Percentiles rank a stretch among this genome's conserved stretches.
Conservation (phyloP, 1,139 yeast species). For the Magnusiomyces paraingens region DNA sequence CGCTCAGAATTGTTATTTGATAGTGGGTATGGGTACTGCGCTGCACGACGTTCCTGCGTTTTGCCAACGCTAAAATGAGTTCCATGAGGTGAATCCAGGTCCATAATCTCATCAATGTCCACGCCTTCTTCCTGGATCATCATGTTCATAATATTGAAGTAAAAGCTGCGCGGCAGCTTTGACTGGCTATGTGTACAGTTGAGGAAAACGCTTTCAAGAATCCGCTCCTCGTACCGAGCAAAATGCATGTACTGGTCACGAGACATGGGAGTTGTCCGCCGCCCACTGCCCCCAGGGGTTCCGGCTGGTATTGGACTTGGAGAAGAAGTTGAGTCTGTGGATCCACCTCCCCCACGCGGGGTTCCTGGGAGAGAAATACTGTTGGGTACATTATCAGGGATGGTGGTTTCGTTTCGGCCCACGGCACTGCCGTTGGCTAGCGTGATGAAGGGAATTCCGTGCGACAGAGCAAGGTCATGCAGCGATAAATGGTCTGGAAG, state of each 20-base stretch:
- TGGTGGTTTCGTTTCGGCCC: background rate
- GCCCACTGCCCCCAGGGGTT: background rate
- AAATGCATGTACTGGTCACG: slow-evolving; percentile 7
- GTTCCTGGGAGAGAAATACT: background rate
- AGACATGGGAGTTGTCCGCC: slow-evolving; percentile 41
- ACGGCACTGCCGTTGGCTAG: background rate
- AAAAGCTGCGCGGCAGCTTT: slow-evolving; percentile 5
- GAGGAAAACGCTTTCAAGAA: slow-evolving; percentile 3
- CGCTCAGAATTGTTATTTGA: too few species aligned
- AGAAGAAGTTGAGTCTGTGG: background rate
- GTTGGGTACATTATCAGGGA: background rate
- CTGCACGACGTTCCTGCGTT: too few species aligned
- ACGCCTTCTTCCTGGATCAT: slow-evolving; percentile 1
- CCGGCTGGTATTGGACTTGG: background rate
- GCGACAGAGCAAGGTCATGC: background rate
- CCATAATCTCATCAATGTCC: background rate
- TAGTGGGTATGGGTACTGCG: too few species aligned
- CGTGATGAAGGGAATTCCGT: slow-evolving; percentile 1
- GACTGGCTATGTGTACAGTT: slow-evolving; percentile 9
- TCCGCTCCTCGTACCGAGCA: slow-evolving; percentile 1
- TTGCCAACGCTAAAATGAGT: too few species aligned
- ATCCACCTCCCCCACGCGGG: too few species aligned
- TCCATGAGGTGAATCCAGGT: background rate
- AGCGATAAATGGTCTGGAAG: background rate
- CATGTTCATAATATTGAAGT: slow-evolving; percentile 7